Percentiles rank a stretch among this genome's conserved stretches.
Conservation (phyloP, 495 filamentous ascomycete genomes). For the Clohesyomyces aquaticus region DNA sequence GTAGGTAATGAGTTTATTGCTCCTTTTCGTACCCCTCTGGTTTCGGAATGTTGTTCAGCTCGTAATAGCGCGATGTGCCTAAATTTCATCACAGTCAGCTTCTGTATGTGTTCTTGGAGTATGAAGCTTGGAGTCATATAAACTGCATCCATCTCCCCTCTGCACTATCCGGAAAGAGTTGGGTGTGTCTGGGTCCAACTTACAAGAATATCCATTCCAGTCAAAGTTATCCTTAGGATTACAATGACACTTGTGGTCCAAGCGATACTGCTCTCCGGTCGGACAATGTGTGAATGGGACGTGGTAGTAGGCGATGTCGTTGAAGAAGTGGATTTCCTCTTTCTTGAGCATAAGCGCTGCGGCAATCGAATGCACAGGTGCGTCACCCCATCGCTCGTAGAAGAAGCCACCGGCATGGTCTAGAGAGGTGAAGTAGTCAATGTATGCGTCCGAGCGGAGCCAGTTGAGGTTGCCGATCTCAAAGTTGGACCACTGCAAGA, state of each 20-base stretch:
- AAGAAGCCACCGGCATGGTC: constrained; percentile 64
- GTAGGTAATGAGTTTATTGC: no score
- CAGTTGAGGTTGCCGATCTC: constrained; percentile 65
- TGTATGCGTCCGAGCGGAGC: constrained; percentile 60
- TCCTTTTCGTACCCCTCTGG: constrained; percentile 77
- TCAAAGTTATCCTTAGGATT: constrained; percentile 97
- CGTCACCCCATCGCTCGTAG: constrained; percentile 67
- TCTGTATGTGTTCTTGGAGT: not conserved
- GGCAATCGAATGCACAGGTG: constrained; percentile 84
- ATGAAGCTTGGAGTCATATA: no score
- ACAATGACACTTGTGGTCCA: constrained; percentile 87
- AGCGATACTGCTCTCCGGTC: constrained; percentile 75
- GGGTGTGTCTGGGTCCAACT: no score
- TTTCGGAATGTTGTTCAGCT: constrained; percentile 75
- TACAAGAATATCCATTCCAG: constrained; percentile 96
- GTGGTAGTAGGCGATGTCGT: constrained; percentile 98
- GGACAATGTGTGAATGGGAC: constrained; percentile 99
- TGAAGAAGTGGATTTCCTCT: constrained; percentile 96
- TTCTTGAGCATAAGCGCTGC: constrained; percentile 83
- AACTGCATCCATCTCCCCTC: no score
- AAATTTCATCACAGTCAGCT: not conserved
- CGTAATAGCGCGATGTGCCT: constrained; percentile 84
- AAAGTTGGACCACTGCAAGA: constrained; percentile 59
- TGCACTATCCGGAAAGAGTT: no score
- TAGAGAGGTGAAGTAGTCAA: constrained; percentile 61